Evolutionary conservation across 495 filamentous ascomycete species (phyloP), one percentile per base, ranked within the genome.

Genomic region (Tetracladium marchalianum): DNA sequence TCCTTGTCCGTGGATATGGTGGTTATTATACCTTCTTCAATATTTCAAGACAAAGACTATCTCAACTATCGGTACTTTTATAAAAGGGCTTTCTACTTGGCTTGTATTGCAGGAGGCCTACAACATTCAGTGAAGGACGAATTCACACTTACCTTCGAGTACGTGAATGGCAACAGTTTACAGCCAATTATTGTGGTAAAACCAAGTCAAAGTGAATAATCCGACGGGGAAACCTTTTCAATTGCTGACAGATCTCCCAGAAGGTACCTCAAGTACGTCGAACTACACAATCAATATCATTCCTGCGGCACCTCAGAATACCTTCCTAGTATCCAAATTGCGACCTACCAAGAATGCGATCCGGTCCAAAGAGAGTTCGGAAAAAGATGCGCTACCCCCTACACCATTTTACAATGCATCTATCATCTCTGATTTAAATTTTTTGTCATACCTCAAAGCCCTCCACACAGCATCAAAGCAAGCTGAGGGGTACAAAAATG

Each of bases 21-120:
- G 13, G 77, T 95, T 6, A 81, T 78, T 10, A 92, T 98, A 78
- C 90, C 93, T 12, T 60, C 61, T 37, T 66, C 75, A 2, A 67
- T 95, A 1, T 87, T 97, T 50, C 86, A 95, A 58, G 84, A 90
- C 42, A 97, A 98, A 62, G 92, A 98, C 64, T 96, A 89, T 61
- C 70, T 90, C 38, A 87, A 97, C 56, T 75, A 90, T 65, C 76
- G 92, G 50, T 98, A 90, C 62, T 96, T 97, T 57, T 82, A 96
- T 64, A 95, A 96, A 61, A 68, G 90, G 45, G 87, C 92, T 4
- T 97, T 88, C 57, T 97, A 94, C 52, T 64, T 98, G 22, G 85
- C 90, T 32, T 84, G 80, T 51, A 61, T 97, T 46, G 80, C 86
- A 1, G 76, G 77, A 24, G 75, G 73, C 5, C 67, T 98, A 16